Evolutionary conservation across 2,329 filamentous ascomycete species (phyloP).

Genomic region (Trichoderma oligosporum): DNA sequence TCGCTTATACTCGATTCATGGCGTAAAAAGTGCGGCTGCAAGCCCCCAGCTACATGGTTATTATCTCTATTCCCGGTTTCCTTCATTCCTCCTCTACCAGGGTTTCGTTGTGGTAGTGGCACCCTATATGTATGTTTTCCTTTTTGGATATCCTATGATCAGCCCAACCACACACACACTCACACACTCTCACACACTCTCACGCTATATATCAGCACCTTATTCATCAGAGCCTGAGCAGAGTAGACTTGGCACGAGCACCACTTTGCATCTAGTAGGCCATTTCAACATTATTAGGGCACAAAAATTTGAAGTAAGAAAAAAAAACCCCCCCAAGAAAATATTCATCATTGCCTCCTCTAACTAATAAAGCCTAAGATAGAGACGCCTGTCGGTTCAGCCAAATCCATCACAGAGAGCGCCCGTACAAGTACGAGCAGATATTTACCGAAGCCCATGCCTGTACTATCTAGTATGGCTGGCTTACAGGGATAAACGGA

Average conservation of each 20-base stretch:
- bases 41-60: constrained; percentile 9
- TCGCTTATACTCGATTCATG: constrained; percentile 4
- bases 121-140: constrained; percentile 10
- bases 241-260: not conserved
- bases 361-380: too few species aligned
- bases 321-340: too few species aligned
- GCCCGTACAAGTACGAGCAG: not conserved
- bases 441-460: constrained; percentile 1
- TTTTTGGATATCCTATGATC: constrained; percentile 14
- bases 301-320: too few species aligned
- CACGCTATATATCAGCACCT: not conserved
- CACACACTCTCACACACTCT: not conserved
- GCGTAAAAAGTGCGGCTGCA: constrained; percentile 15
- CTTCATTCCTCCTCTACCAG: constrained; percentile 14
- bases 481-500: constrained; percentile 5
- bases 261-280: not conserved
- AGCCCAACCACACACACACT: constrained; percentile 9
- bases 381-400: not conserved
- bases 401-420: not conserved
- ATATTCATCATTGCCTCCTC: too few species aligned
- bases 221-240: not conserved
- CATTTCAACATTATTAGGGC: not conserved
- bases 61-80: constrained; percentile 14
- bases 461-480: too few species aligned
- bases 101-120: constrained; percentile 10